Base-by-base conservation (phyloP, 2,329 filamentous ascomycete genomes). In the Aspergillus sp. region DNA sequence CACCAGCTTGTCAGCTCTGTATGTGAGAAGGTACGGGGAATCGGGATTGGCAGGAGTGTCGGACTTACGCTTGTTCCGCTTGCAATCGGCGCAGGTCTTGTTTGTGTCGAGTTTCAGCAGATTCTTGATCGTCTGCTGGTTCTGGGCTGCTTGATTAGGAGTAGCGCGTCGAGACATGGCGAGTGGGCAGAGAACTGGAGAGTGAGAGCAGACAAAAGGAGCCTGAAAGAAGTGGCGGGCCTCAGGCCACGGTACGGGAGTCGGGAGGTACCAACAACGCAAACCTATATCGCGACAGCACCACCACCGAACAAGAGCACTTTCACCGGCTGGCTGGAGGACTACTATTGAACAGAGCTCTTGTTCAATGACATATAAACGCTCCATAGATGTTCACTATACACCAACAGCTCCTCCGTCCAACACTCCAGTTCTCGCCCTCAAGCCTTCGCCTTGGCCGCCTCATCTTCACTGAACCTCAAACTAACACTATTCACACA, bases 21-120 rank as follows among this genome's bases (percentile, higher is more conserved):
- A 17, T 28, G 15, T 16, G 14, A n/a, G 26, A 32, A 26, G 15
- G 4, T 30, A 30, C 14, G 3, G n/a, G n/a, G 3, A 15, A 17
- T 20, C 4, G 25, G 28, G 29, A 38, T 37, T 41, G 35, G 30
- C 38, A 33, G 34, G 33, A 29, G 35, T 27, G 29, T 30, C 32
- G 14, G 22, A 67, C 80, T 47, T 64, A 93, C 88, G 91, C 64
- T 96, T 98, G 71, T 96, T 98, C 60, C 82, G 80, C 72, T 98
- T 98, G 76, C 91, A 98, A 63, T 98, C 91, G 40, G 89, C 86
- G 71, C 91, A 98, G 57, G 83, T 78, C 70, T 98, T 98, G 69
- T 98, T 98, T 42, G 78, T 69, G 56, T 96, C 89, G 48, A 98
- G 68, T 68, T 96, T 98, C 58, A 96, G 71, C 48, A 98, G 75